Conservation (phyloP, 148 eudicot genomes). For the Rhododendron williamsianum region DNA sequence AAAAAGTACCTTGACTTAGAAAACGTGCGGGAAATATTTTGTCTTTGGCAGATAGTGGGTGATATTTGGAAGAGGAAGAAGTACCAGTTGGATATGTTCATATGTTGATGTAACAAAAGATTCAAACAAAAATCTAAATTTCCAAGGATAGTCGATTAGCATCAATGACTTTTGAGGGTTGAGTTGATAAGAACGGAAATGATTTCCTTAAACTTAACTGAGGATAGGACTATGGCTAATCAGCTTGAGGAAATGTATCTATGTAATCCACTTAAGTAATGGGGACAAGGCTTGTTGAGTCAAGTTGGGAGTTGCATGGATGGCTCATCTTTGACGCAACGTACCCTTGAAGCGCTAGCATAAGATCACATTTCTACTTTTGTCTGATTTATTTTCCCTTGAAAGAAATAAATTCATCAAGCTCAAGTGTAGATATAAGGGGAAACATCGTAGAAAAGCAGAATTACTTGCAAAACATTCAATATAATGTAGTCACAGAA, state of each 20-base stretch:
- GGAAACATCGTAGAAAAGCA: not conserved
- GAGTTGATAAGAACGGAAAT: not conserved
- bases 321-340: not conserved
- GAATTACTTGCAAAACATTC: not conserved
- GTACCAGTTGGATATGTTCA: not conserved
- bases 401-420: not conserved
- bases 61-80: not conserved
- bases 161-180: not conserved
- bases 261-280: not conserved
- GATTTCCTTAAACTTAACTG: not conserved
- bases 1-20: not conserved
- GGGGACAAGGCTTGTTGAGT: slow-evolving; percentile 2
- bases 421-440: not conserved
- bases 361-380: not conserved
- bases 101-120: not conserved
- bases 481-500: not conserved
- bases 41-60: not conserved
- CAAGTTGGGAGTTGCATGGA: not conserved
- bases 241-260: not conserved
- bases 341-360: not conserved
- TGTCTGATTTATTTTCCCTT: not conserved
- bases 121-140: not conserved
- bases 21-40: not conserved
- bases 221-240: not conserved
- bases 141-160: not conserved